phyloP scores from a whole-genome alignment of 108 stramenopile genomes.

The Nitzschia inconspicua region DNA sequence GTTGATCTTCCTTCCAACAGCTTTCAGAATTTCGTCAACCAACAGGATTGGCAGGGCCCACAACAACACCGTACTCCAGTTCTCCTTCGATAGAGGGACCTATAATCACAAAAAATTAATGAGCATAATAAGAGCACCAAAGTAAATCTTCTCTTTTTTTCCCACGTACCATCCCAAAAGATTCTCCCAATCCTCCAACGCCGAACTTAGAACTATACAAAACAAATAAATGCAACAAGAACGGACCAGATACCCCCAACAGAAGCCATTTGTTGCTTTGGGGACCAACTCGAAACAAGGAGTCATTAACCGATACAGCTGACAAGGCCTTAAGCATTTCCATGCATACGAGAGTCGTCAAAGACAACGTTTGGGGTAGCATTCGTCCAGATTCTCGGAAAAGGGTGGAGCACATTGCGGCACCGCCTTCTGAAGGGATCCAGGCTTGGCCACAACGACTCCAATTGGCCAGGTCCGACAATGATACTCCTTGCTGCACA shows the following conservation, averaged over 20 bases:
- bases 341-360: constrained; percentile 94
- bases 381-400: constrained; percentile 80
- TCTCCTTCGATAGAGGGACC: constrained; percentile 59
- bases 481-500: constrained; percentile 54
- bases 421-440: constrained; percentile 38
- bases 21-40: constrained; percentile 90
- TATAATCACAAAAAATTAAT: background rate
- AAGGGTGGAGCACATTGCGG: constrained; percentile 49
- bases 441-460: constrained; percentile 53
- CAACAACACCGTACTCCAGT: constrained; percentile 82
- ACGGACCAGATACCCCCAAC: constrained; percentile 87
- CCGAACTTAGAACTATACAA: constrained; percentile 58
- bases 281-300: constrained; percentile 84
- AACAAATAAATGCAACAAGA: constrained; percentile 84
- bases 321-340: constrained; percentile 95
- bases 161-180: constrained; percentile 79
- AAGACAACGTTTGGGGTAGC: constrained; percentile 86
- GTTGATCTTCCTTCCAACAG: constrained; percentile 58
- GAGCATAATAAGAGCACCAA: background rate
- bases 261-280: constrained; percentile 88
- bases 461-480: constrained; percentile 43
- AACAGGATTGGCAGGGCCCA: constrained; percentile 90
- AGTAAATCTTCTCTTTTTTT: background rate
- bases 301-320: constrained; percentile 94
- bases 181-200: constrained; percentile 67